phyloP scores from a whole-genome alignment of 2,329 filamentous ascomycete species.

The Falciphora oryzae region DNA sequence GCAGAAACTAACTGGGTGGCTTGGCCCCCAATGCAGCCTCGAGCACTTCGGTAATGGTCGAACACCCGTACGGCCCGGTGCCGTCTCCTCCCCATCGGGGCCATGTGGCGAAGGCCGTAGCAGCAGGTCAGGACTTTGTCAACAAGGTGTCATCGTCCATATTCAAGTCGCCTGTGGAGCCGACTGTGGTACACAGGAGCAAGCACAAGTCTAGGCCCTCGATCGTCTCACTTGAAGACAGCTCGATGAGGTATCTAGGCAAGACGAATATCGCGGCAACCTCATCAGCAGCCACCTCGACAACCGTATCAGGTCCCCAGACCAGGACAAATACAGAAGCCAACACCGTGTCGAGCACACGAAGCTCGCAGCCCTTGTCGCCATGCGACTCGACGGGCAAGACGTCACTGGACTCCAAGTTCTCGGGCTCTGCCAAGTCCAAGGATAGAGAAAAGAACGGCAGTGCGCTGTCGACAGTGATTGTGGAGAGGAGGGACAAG shows the following conservation, averaged over 20 bases:
- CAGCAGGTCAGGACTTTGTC: slow-evolving; percentile 14
- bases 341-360: slow-evolving; percentile 19
- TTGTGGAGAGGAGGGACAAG: slow-evolving; percentile 17
- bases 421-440: slow-evolving; percentile 18
- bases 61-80: slow-evolving; percentile 9
- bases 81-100: background rate
- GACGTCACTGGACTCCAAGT: slow-evolving; percentile 37
- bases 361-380: slow-evolving; percentile 16
- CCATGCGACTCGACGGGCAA: slow-evolving; percentile 27
- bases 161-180: slow-evolving; percentile 31
- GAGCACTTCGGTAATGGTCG: slow-evolving; percentile 18
- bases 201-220: slow-evolving; percentile 32
- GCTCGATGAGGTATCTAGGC: slow-evolving; percentile 8
- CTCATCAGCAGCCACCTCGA: slow-evolving; percentile 14
- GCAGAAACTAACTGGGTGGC: background rate
- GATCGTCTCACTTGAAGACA: slow-evolving; percentile 14
- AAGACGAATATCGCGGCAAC: background rate
- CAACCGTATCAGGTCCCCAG: slow-evolving; percentile 18
- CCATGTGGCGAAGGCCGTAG: slow-evolving; percentile 9
- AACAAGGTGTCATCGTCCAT: slow-evolving; percentile 35
- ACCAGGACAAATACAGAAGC: slow-evolving; percentile 21
- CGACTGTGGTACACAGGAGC: slow-evolving; percentile 37
- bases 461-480: background rate
- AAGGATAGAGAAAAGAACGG: slow-evolving; percentile 7
- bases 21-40: slow-evolving; percentile 16